Conservation (phyloP, 805 yeast genomes). For the Kodamaea kakaduensis region DNA sequence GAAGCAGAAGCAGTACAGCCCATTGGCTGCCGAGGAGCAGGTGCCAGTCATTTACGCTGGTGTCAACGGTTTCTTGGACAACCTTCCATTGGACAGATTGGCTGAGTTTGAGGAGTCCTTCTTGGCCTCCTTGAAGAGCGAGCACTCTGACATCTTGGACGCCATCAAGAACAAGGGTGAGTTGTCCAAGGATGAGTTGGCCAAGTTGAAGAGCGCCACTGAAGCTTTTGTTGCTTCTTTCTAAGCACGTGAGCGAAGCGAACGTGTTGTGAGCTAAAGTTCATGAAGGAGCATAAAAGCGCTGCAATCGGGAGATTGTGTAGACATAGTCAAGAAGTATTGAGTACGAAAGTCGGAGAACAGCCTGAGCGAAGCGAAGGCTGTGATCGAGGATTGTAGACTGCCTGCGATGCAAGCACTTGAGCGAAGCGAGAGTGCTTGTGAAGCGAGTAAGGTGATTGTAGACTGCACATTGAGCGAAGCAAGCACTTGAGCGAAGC, state of each 20-base stretch:
- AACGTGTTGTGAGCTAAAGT: too few relatives aligned
- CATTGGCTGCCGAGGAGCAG: slow-evolving; percentile 98
- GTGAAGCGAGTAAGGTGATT: too few relatives aligned
- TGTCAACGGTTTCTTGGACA: slow-evolving; percentile 98
- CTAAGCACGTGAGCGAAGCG: slow-evolving; percentile 28
- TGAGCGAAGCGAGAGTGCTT: too few relatives aligned
- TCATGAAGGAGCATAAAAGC: too few relatives aligned
- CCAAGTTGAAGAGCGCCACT: slow-evolving; percentile 83
- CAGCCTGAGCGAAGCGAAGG: too few relatives aligned
- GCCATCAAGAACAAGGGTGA: slow-evolving; percentile 88
- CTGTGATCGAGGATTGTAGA: too few relatives aligned
- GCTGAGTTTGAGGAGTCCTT: slow-evolving; percentile 90
- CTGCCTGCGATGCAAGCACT: too few relatives aligned
- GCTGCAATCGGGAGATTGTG: too few relatives aligned
- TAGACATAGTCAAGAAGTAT: too few relatives aligned
- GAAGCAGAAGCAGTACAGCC: slow-evolving; percentile 96
- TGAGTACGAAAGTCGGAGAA: too few relatives aligned
- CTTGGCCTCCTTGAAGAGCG: slow-evolving; percentile 87
- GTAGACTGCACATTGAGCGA: too few relatives aligned
- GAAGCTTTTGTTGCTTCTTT: slow-evolving; percentile 91
- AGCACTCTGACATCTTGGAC: slow-evolving; percentile 77
- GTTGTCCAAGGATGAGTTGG: slow-evolving; percentile 83
- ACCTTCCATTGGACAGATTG: slow-evolving; percentile 77
- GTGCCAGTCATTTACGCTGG: slow-evolving; percentile 99
- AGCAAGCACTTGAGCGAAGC: too few relatives aligned